Evolutionary conservation across 2,329 filamentous ascomycete species (phyloP).

Genomic region (Phialemoniopsis sp.): DNA sequence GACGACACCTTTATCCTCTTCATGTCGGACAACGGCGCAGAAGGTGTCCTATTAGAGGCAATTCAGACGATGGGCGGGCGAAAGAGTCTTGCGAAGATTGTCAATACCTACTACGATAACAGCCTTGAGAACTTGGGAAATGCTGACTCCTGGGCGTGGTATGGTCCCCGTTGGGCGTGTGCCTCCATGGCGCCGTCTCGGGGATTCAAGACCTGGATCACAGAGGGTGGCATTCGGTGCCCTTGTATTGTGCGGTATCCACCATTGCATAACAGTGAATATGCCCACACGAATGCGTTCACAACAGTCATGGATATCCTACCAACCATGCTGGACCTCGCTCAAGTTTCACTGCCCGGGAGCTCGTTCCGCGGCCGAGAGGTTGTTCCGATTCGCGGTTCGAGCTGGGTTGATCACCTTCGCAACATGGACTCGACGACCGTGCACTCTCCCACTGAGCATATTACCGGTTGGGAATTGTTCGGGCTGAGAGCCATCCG

Average conservation of each 20-base stretch:
- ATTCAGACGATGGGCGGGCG: slow-evolving; percentile 8
- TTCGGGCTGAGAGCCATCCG: slow-evolving; percentile 23
- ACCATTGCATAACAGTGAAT: slow-evolving; percentile 21
- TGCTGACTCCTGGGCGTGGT: slow-evolving; percentile 50
- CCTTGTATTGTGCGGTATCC: slow-evolving; percentile 33
- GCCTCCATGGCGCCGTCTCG: slow-evolving; percentile 19
- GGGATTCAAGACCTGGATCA: slow-evolving; percentile 27
- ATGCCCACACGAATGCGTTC: slow-evolving; percentile 37
- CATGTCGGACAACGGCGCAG: slow-evolving; percentile 50
- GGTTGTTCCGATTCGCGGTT: slow-evolving; percentile 23
- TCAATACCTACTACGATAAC: slow-evolving; percentile 51
- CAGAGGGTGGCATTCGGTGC: slow-evolving; percentile 45
- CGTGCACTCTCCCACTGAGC: too few species aligned
- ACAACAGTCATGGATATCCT: slow-evolving; percentile 47
- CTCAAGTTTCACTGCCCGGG: slow-evolving; percentile 43
- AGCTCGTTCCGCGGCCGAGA: slow-evolving; percentile 36
- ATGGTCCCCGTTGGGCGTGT: slow-evolving; percentile 47
- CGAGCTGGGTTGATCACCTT: slow-evolving; percentile 20
- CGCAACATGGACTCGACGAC: too few species aligned
- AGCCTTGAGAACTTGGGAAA: slow-evolving; percentile 49
- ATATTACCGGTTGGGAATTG: slow-evolving; percentile 28
- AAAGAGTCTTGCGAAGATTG: slow-evolving; percentile 12
- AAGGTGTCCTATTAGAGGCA: slow-evolving; percentile 16
- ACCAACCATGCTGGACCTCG: slow-evolving; percentile 42
- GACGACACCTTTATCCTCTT: slow-evolving; percentile 63